Evolutionary conservation across 2,329 filamentous ascomycete species (phyloP).

Genomic region (Cladosporium phlei): DNA sequence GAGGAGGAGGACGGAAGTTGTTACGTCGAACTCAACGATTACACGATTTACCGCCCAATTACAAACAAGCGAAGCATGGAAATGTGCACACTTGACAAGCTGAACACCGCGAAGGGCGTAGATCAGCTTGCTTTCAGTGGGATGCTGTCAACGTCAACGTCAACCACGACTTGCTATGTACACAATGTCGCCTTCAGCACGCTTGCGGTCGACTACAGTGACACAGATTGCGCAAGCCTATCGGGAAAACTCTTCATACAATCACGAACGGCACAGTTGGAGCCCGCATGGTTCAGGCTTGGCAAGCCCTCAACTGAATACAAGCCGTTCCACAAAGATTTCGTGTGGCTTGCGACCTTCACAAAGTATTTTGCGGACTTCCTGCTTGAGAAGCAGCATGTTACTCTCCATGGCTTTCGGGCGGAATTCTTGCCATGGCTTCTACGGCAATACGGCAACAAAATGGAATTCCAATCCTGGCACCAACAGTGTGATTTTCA

Average conservation of each 20-base stretch:
- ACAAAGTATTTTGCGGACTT: conserved; percentile 70
- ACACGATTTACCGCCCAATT: conserved; percentile 19
- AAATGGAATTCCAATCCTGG: conserved; percentile 52
- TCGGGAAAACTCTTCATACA: conserved; percentile 56
- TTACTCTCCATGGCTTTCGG: conserved; percentile 56
- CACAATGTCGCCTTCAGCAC: conserved; percentile 52
- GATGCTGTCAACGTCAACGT: conserved; percentile 46
- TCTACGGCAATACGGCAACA: conserved; percentile 38
- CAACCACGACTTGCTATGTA: conserved; percentile 47
- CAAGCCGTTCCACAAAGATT: conserved; percentile 55
- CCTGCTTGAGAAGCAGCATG: conserved; percentile 37
- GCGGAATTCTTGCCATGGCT: conserved; percentile 57
- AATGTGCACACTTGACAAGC: conserved; percentile 52
- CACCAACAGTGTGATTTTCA: conserved; percentile 22
- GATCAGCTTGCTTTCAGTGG: conserved; percentile 57
- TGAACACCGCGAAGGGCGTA: conserved; percentile 39
- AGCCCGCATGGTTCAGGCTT: conserved; percentile 60
- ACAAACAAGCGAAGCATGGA: conserved; percentile 40
- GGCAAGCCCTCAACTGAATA: conserved; percentile 56
- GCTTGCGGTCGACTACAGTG: conserved; percentile 63
- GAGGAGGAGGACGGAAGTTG: conserved; percentile 2
- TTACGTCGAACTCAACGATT: conserved; percentile 18
- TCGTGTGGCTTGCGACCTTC: conserved; percentile 67
- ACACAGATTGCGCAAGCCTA: conserved; percentile 42
- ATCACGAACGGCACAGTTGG: conserved; percentile 38